These are phyloP conservation scores for Phallus indusiatus DNA, from an alignment of 768 basidiomycete genomes.

Conservation along the genomic window DNA sequence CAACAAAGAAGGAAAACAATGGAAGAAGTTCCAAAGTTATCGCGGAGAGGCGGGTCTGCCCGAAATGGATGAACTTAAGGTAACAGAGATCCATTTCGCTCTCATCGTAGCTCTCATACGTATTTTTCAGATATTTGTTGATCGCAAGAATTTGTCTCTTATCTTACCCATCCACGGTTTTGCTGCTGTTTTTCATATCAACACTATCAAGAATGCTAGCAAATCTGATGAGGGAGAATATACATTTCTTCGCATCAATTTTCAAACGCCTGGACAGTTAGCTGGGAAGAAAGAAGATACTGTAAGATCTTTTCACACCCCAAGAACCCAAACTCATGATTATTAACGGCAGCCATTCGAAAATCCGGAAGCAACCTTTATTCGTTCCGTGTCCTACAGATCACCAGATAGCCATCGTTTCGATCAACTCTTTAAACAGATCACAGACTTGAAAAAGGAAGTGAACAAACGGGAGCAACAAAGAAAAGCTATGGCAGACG, in stretches of 20 bases:
- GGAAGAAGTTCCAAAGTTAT: conserved; percentile 96
- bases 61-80: conserved; percentile 70
- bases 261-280: conserved; percentile 95
- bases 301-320: conserved; percentile 31
- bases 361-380: conserved; percentile 91
- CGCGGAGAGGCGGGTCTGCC: conserved; percentile 90
- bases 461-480: conserved; percentile 96
- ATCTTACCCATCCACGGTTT: conserved; percentile 91
- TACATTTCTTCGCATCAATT: conserved; percentile 92
- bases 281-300: conserved; percentile 99
- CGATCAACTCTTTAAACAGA: conserved; percentile 80
- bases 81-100: conserved; percentile 28
- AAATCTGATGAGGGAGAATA: conserved; percentile 96
- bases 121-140: conserved; percentile 76
- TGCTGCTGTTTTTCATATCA: conserved; percentile 96
- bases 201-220: conserved; percentile 94
- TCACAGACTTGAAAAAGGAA: conserved; percentile 92
- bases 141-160: conserved; percentile 83
- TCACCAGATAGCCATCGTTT: conserved; percentile 86
- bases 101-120: not conserved
- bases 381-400: conserved; percentile 91
- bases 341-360: conserved; percentile 67
- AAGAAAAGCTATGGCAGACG: conserved; percentile 97
- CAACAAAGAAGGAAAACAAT: conserved; percentile 83
- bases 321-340: not conserved